Evolutionary conservation across 108 stramenopile species (phyloP), one percentile per base, ranked within the genome.

Genomic region (Seminavis robusta): DNA sequence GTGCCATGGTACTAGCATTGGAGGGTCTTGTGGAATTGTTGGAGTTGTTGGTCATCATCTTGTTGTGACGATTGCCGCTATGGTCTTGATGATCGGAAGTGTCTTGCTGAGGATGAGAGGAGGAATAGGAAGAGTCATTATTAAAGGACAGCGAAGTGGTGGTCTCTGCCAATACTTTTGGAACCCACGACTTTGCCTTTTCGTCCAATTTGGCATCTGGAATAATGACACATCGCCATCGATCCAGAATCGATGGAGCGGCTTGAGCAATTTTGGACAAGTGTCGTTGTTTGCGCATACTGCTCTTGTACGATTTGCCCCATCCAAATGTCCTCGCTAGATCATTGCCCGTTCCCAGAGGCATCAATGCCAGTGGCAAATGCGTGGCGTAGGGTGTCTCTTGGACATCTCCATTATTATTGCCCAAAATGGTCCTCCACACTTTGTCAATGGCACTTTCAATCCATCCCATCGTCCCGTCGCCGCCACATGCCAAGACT

Each of bases 391-490:
- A 73, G 16, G 37, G 38, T 6, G 63, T 65, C 25, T 46, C 32
- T 53, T 73, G 54, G 9, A 69, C 32, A 30, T 29, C 63, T n/a
- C n/a, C n/a, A 17, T 32, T 24, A 19, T 47, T 32, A 20, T 58
- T 49, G 9, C 73, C 65, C 25, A 75, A 40, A 19, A 79, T 25
- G 1, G 17, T 31, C 11, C 49, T 33, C 74, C 70, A 72, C 11
- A 84, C 74, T 10, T 69, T 57, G 48, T 85, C 83, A 36, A 85
- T 59, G 43, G 71, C 52, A 15, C 76, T 74, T 23, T 71, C 60
- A 37, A 85, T 80, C 81, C 84, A 85, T 8, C 81, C 81, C 60
- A 79, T 79, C 21, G 84, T 85, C 19, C 84, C 84, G 53, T 85
- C 84, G 17, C 84, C 84, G 20, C 84, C 84, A 40, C 81, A 83